These are phyloP conservation scores for Hanseniaspora uvarum DNA, from an alignment of 1,139 yeast species.

Conservation along the genomic window DNA sequence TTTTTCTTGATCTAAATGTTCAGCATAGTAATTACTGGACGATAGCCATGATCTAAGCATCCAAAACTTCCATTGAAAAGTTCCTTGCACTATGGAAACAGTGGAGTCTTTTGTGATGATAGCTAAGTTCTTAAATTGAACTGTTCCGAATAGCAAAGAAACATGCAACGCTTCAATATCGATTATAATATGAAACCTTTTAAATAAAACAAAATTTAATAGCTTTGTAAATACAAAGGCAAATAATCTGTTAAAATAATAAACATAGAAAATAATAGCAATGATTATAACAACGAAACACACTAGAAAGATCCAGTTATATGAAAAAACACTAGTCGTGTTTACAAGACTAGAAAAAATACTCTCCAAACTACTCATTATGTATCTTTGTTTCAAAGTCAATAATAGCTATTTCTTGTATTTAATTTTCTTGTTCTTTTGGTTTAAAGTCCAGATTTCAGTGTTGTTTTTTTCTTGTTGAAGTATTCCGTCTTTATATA, in stretches of 20 bases:
- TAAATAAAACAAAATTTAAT: conserved; percentile 45
- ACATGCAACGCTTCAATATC: conserved; percentile 58
- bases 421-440: neutral
- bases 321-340: conserved; percentile 30
- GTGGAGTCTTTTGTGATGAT: conserved; percentile 64
- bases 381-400: neutral
- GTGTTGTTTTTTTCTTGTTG: neutral
- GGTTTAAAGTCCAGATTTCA: neutral
- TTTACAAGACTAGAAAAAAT: neutral
- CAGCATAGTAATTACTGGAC: conserved; percentile 39
- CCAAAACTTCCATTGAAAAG: conserved; percentile 90
- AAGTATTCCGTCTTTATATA: no score
- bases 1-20: conserved; percentile 28
- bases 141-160: conserved; percentile 71
- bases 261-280: conserved; percentile 53
- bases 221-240: conserved; percentile 51
- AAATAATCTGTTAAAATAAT: conserved; percentile 63
- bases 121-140: conserved; percentile 65
- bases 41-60: conserved; percentile 33
- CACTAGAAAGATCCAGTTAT: conserved; percentile 72
- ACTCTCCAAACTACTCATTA: neutral
- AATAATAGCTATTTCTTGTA: no score
- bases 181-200: conserved; percentile 42
- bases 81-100: conserved; percentile 56
- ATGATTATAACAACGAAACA: conserved; percentile 69